These are phyloP conservation scores for Symbiotaphrina buchneri DNA, from an alignment of 495 filamentous ascomycete genomes.

Conservation along the genomic window DNA sequence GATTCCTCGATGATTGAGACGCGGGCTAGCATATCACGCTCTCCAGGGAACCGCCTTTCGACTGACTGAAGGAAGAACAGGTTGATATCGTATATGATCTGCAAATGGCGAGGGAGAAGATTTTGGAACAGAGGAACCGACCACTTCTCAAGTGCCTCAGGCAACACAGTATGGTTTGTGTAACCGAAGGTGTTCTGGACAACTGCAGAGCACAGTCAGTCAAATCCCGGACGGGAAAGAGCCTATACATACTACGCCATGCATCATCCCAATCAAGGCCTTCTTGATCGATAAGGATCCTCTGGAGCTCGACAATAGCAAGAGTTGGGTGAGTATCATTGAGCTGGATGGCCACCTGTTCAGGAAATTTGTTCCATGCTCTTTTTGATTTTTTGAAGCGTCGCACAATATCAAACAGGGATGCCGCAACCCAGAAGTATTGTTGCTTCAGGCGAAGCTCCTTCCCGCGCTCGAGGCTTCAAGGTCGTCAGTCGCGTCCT, in stretches of 20 bases:
- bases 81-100: constrained; percentile 99
- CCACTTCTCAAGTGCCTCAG: constrained; percentile 96
- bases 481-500: not conserved
- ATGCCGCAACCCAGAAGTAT: constrained; percentile 99
- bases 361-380: constrained; percentile 77
- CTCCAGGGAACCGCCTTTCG: constrained; percentile 63
- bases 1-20: constrained; percentile 96
- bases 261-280: constrained; percentile 85
- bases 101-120: constrained; percentile 79
- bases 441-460: constrained; percentile 96
- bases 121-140: constrained; percentile 83
- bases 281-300: constrained; percentile 77
- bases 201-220: constrained; percentile 8
- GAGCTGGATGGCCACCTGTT: constrained; percentile 89
- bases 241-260: constrained; percentile 47
- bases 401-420: constrained; percentile 83
- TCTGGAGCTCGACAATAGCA: constrained; percentile 84
- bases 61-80: constrained; percentile 76
- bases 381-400: constrained; percentile 94
- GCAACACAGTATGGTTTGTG: constrained; percentile 94
- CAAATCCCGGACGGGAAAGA: not conserved
- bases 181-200: constrained; percentile 61
- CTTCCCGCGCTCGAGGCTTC: constrained; percentile 66
- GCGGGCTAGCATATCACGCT: constrained; percentile 59
- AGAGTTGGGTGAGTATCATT: constrained; percentile 97